Evolutionary conservation across 192 early-diverging fungal genomes (phyloP).

Genomic region (Backusella psychrophila): DNA sequence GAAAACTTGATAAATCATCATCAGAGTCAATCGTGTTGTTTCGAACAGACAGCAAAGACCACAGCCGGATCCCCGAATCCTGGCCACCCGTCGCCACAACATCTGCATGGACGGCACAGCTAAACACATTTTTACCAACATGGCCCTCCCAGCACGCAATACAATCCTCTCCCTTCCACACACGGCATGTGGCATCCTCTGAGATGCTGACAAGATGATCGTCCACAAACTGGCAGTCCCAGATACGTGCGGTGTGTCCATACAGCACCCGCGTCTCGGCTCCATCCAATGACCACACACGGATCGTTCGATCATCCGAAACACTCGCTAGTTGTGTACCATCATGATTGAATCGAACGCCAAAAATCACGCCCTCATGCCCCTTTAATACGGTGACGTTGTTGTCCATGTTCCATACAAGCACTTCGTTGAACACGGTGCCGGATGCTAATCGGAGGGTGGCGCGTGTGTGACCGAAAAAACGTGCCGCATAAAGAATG

Average conservation of each 20-base stretch:
- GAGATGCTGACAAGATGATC: conserved; percentile 65
- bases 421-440: conserved; percentile 82
- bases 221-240: conserved; percentile 70
- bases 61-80: conserved; percentile 77
- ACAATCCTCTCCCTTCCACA: conserved; percentile 67
- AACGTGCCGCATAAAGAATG: conserved; percentile 74
- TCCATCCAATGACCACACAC: conserved; percentile 60
- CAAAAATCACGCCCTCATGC: conserved; percentile 78
- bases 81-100: conserved; percentile 75
- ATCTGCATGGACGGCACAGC: conserved; percentile 57
- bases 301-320: conserved; percentile 82
- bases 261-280: conserved; percentile 37
- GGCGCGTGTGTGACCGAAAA: conserved; percentile 54
- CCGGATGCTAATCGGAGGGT: conserved; percentile 64
- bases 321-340: conserved; percentile 61
- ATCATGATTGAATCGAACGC: conserved; percentile 63
- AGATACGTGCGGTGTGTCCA: conserved; percentile 79
- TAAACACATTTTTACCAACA: conserved; percentile 78
- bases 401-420: conserved; percentile 61
- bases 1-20: conserved; percentile 28
- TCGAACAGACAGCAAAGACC: conserved; percentile 54
- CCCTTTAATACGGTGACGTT: conserved; percentile 44
- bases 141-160: conserved; percentile 79
- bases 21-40: conserved; percentile 52
- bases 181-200: conserved; percentile 78